Conservation (phyloP, 2,329 filamentous ascomycete genomes). For the Xylaria sp. region DNA sequence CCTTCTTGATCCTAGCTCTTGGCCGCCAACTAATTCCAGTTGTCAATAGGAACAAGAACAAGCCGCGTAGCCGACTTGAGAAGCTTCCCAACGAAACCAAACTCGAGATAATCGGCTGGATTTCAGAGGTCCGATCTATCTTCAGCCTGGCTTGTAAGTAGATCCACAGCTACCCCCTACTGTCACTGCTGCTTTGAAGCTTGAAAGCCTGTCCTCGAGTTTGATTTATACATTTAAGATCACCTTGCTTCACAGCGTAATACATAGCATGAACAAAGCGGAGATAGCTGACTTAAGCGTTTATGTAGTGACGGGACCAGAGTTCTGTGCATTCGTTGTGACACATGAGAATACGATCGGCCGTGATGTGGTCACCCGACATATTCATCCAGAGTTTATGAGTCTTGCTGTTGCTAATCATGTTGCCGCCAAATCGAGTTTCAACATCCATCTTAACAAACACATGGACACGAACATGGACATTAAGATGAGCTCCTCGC, state of each 20-base stretch:
- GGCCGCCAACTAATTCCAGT: neutral
- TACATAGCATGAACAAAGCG: neutral
- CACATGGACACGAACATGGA: fast-evolving
- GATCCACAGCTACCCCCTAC: neutral
- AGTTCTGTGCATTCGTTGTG: neutral
- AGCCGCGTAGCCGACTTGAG: slow-evolving; percentile 12
- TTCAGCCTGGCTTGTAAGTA: slow-evolving; percentile 4
- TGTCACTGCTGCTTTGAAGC: neutral
- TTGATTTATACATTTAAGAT: neutral
- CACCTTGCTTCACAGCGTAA: neutral
- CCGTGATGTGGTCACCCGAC: neutral
- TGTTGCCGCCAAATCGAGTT: neutral
- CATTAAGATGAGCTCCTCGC: neutral
- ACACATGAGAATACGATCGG: slow-evolving; percentile 12
- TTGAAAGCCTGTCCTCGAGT: neutral
- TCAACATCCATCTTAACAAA: neutral
- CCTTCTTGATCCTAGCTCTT: neutral
- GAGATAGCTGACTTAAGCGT: neutral
- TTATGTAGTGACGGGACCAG: slow-evolving; percentile 15
- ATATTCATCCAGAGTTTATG: neutral
- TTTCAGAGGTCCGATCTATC: neutral
- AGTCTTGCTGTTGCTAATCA: neutral
- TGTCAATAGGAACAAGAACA: neutral
- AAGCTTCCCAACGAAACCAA: slow-evolving; percentile 21
- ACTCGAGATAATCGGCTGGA: neutral